These are phyloP conservation scores for Myriangium duriaei DNA, from an alignment of 2,329 filamentous ascomycete genomes.

Conservation along the genomic window DNA sequence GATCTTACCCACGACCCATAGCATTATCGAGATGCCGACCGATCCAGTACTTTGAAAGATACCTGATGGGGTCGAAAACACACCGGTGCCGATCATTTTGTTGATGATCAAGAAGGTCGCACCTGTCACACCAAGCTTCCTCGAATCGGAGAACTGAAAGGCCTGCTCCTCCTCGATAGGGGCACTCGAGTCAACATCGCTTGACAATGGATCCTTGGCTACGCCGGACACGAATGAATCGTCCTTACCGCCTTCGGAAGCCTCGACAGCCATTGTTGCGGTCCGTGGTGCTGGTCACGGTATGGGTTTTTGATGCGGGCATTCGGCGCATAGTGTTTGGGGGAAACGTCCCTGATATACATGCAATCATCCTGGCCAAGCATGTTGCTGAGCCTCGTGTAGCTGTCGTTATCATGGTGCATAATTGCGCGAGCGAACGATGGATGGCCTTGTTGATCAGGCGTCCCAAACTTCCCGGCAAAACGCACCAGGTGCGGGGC, in stretches of 20 bases:
- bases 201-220: constrained; percentile 6
- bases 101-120: constrained; percentile 51
- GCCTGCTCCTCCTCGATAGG: constrained; percentile 6
- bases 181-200: constrained; percentile 4
- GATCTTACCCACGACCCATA: constrained; percentile 45
- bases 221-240: not conserved
- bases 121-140: constrained; percentile 28
- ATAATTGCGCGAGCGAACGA: no score
- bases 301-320: no score
- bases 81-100: constrained; percentile 54
- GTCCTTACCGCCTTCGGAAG: constrained; percentile 6
- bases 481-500: no score
- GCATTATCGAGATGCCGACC: constrained; percentile 48
- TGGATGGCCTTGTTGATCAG: no score
- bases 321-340: no score
- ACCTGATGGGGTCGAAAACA: constrained; percentile 50
- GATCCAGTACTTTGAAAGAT: constrained; percentile 47
- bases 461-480: no score
- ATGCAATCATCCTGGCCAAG: no score
- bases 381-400: no score
- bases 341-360: no score
- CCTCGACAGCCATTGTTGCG: constrained; percentile 6
- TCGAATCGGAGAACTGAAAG: constrained; percentile 3
- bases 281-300: no score
- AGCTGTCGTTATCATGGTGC: no score